These are phyloP conservation scores for Eucalyptus decipiens DNA, from an alignment of 345 rosid genomes.

Conservation along the genomic window DNA sequence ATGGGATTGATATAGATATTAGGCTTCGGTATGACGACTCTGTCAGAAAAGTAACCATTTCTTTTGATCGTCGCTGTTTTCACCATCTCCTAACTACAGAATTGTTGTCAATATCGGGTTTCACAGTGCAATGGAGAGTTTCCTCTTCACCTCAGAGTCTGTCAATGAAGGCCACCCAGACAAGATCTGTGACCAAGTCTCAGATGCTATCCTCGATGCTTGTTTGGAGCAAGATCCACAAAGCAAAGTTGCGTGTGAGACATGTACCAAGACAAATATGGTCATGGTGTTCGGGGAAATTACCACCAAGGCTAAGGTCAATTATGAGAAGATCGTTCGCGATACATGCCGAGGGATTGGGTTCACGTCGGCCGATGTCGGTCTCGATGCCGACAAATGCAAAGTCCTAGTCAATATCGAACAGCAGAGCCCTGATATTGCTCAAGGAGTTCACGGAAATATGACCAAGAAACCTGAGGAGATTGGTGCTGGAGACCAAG, in stretches of 20 bases:
- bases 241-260: slow-evolving; percentile 13
- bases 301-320: slow-evolving; percentile 14
- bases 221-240: slow-evolving; percentile 12
- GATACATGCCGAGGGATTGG: slow-evolving; percentile 9
- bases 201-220: slow-evolving; percentile 10
- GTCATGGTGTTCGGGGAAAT: slow-evolving; percentile 15
- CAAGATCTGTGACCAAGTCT: slow-evolving; percentile 10
- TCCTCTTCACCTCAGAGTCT: slow-evolving; percentile 10
- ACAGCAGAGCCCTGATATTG: slow-evolving; percentile 12
- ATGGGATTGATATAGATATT: background rate
- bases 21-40: background rate
- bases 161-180: slow-evolving; percentile 15
- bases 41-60: background rate
- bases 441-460: slow-evolving; percentile 7
- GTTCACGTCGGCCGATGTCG: slow-evolving; percentile 1
- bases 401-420: slow-evolving; percentile 10
- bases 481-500: slow-evolving; percentile 10
- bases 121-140: slow-evolving; percentile 1
- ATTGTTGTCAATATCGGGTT: background rate
- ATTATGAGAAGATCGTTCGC: slow-evolving; percentile 9
- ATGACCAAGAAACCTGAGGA: slow-evolving; percentile 12
- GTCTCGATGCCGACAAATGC: slow-evolving; percentile 5
- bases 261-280: slow-evolving; percentile 11
- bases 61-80: background rate
- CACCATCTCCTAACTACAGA: background rate